These are phyloP conservation scores for Saccharomycopsis hybrid DNA, from an alignment of 1,139 yeast genomes.

Conservation along the genomic window DNA sequence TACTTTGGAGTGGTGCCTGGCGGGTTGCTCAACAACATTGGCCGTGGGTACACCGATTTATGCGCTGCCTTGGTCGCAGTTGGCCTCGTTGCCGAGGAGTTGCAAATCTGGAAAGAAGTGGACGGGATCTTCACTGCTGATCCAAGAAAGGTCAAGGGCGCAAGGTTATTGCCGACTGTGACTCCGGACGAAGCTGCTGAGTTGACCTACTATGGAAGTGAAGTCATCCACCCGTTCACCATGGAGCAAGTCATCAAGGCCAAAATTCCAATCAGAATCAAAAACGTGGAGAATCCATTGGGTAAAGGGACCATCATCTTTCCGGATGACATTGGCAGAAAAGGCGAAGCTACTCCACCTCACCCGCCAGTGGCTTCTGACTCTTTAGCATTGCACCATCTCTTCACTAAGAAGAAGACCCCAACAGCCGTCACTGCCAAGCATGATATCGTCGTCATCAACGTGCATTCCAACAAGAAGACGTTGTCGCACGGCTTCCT, in stretches of 20 bases:
- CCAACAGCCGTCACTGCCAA: slow-evolving; percentile 98
- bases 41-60: slow-evolving; percentile 96
- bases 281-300: slow-evolving; percentile 86
- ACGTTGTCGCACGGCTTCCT: slow-evolving; percentile 91
- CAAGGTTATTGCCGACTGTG: slow-evolving; percentile 76
- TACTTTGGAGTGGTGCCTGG: slow-evolving; percentile 94
- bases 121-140: slow-evolving; percentile 99
- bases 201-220: slow-evolving; percentile 93
- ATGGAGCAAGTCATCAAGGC: slow-evolving; percentile 98
- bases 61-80: slow-evolving; percentile 97
- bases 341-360: slow-evolving; percentile 88
- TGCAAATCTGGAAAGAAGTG: slow-evolving; percentile 98
- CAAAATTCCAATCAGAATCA: slow-evolving; percentile 90
- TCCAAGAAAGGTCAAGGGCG: slow-evolving; percentile 90
- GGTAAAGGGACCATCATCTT: slow-evolving; percentile 91
- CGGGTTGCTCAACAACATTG: slow-evolving; percentile 85
- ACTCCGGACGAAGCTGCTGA: slow-evolving; percentile 99
- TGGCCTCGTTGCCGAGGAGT: slow-evolving; percentile 84
- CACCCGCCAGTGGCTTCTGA: slow-evolving; percentile 84
- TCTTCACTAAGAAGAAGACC: slow-evolving; percentile 50
- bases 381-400: slow-evolving; percentile 42
- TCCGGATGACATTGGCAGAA: slow-evolving; percentile 79
- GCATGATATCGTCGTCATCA: slow-evolving; percentile 83
- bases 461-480: slow-evolving; percentile 89
- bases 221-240: slow-evolving; percentile 96